Evolutionary conservation across 2,329 filamentous ascomycete genomes (phyloP).

Genomic region (Coniochaeta ligniaria): DNA sequence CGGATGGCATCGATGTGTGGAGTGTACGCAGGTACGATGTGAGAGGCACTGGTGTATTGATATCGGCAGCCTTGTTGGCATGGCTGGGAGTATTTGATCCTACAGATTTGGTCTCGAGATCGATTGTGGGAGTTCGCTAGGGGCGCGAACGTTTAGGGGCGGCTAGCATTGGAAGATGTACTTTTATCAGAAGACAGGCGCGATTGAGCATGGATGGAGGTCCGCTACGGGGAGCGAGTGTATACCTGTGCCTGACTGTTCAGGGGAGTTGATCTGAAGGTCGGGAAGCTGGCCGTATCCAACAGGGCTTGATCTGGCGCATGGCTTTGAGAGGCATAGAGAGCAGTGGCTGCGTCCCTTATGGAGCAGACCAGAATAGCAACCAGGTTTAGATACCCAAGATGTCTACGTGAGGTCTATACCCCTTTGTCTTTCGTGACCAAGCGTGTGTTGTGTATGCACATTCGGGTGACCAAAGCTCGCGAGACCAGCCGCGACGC

Average conservation of each 20-base stretch:
- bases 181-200: not conserved
- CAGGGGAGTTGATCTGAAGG: not conserved
- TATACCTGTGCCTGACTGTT: not conserved
- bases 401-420: not conserved
- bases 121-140: not conserved
- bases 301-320: not conserved
- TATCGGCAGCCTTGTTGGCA: not conserved
- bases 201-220: not conserved
- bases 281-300: not conserved
- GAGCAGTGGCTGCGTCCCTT: not conserved
- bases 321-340: not conserved
- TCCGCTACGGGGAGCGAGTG: not conserved
- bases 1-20: not conserved
- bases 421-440: not conserved
- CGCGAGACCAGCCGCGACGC: too few relatives aligned
- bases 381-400: not conserved
- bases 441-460: too few relatives aligned
- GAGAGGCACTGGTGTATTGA: not conserved
- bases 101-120: not conserved
- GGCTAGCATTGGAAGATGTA: not conserved
- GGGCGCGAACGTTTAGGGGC: not conserved
- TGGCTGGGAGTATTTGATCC: not conserved
- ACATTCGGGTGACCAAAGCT: too few relatives aligned
- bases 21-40: not conserved
- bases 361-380: not conserved